A percentile compares a stretch with the other conserved stretches of the same genome.
Conservation (phyloP, 164 flowering plant genomes). For the Amborella trichopoda region DNA sequence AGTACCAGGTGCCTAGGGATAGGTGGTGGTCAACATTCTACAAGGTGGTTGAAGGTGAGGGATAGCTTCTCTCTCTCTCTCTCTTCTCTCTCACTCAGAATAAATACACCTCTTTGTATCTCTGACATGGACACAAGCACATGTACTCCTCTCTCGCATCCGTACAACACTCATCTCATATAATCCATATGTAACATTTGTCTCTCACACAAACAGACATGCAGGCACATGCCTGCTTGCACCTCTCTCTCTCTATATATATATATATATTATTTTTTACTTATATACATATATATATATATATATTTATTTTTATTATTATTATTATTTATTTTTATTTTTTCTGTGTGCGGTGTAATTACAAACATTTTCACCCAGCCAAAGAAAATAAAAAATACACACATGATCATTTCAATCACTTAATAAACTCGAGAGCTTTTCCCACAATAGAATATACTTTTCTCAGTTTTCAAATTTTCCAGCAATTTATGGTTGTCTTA, state of each 20-base stretch:
- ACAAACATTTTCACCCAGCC: too few relatives aligned
- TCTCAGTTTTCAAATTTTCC: neutral
- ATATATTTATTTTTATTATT: neutral
- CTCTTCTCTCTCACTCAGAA: neutral
- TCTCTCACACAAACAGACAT: neutral
- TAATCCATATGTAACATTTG: neutral
- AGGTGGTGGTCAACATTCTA: conserved; percentile 97
- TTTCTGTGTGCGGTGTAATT: too few relatives aligned
- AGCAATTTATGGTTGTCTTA: neutral
- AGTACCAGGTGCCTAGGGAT: conserved; percentile 55
- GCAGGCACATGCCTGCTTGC: too few relatives aligned
- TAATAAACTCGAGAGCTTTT: neutral
- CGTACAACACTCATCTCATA: neutral
- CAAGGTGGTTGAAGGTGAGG: conserved; percentile 73
- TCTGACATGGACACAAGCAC: neutral
- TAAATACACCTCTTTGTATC: neutral
- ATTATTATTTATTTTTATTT: neutral
- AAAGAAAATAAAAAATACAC: too few relatives aligned
- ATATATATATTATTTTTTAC: too few relatives aligned
- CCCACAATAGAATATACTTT: neutral
- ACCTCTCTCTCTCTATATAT: too few relatives aligned
- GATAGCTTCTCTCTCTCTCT: neutral
- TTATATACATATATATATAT: neutral
- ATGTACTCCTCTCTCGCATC: neutral
- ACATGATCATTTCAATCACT: too few relatives aligned